These are phyloP conservation scores for Naganishia vaughanmartiniae DNA, from an alignment of 768 basidiomycete species.

Conservation along the genomic window DNA sequence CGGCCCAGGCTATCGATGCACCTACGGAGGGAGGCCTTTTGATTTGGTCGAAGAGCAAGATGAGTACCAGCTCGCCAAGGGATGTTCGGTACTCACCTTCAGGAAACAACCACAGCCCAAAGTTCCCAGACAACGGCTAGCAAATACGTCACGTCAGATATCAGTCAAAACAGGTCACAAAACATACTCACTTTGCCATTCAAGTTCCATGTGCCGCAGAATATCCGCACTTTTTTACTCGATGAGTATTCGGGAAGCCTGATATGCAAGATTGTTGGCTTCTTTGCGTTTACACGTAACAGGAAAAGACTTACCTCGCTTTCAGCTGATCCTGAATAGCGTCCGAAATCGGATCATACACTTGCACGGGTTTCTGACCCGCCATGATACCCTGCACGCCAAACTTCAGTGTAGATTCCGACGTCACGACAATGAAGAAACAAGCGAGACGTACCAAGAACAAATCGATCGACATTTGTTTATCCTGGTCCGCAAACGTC, in stretches of 20 bases:
- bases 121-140: constrained; percentile 59
- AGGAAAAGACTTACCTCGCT: constrained; percentile 56
- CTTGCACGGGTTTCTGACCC: constrained; percentile 78
- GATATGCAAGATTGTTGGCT: constrained; percentile 52
- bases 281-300: not conserved
- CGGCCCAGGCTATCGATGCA: not conserved
- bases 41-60: not conserved
- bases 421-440: not conserved
- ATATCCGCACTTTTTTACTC: constrained; percentile 67
- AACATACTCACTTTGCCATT: constrained; percentile 60
- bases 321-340: constrained; percentile 70
- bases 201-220: constrained; percentile 92
- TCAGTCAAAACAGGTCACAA: not conserved
- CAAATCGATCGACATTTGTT: constrained; percentile 92
- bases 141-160: not conserved
- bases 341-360: constrained; percentile 92
- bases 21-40: not conserved
- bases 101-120: constrained; percentile 89
- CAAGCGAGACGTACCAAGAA: constrained; percentile 66
- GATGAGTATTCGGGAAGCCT: constrained; percentile 75
- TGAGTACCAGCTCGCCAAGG: not conserved
- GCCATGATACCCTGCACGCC: constrained; percentile 80
- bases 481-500: constrained; percentile 92
- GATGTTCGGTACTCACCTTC: constrained; percentile 59
- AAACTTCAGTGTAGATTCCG: not conserved